Base-by-base conservation (phyloP, 257 asterid genomes). In the Jacaranda copaia region DNA sequence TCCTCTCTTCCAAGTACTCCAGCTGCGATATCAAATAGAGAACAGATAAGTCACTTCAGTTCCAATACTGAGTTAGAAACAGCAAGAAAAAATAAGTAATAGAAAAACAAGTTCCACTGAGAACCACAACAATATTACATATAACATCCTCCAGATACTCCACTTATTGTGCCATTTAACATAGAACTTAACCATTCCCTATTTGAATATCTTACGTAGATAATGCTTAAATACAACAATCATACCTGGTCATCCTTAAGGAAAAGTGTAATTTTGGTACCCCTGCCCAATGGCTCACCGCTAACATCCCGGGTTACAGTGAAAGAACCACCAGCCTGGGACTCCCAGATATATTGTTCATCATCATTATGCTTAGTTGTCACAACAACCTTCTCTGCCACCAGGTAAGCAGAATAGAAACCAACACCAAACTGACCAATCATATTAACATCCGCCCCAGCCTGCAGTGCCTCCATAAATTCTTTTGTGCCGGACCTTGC, bases 371-470 rank as follows among this genome's bases (percentile, higher is more conserved):
- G 82, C 66, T 81, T 81, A 8, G 82, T 72, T 8, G 82, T 81
- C 35, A 81, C 82, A 15, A 81, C 32, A 3, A 81, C 85, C 72
- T 77, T 77, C 69, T 81, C 85, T 0, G 80, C 79, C 15, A 77
- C 85, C 36, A 81, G 73, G 56, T 72, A 81, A 48, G 82, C 73
- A 6, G 85, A 77, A 69, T 81, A 81, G 39, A 68, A 68, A 11
- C 73, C 73, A 25, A 68, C 73, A 32, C 73, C 59, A 48, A 68
- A 68, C 60, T 68, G 85, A 9, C 85, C 85, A 68, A 81, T 81
- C 82, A 81, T 81, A 68, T 82, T 81, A 12, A 81, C 85, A 53
- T 81, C 85, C 57, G 79, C 85, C 9, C 79, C 82, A 11, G 82
- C 82, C 73, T 72, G 73, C 62, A 81, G 63, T 14, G 80, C 82